Evolutionary conservation across 352 stramenopile species (phyloP).

Genomic region (Phytophthora nicotianae): DNA sequence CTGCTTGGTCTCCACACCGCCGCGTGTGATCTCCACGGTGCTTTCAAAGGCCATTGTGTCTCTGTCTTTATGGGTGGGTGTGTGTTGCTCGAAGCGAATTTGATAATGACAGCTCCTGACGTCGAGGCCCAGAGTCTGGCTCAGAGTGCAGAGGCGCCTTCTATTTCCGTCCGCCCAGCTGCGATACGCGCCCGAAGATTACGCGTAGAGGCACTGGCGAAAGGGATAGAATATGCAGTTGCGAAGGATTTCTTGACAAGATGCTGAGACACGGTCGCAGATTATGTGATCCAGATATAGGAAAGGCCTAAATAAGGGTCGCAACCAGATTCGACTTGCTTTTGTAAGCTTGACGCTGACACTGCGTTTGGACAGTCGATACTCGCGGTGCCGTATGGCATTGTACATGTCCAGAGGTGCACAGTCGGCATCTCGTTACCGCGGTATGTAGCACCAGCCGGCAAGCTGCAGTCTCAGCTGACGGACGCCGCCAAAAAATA

Average conservation of each 20-base stretch:
- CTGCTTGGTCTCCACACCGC: constrained; percentile 44
- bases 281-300: constrained; percentile 5
- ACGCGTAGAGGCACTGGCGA: constrained; percentile 4
- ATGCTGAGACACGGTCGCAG: constrained; percentile 19
- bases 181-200: constrained; percentile 22
- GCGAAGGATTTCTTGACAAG: constrained; percentile 6
- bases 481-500: constrained; percentile 11
- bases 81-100: constrained; percentile 38
- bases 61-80: not conserved
- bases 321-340: constrained; percentile 1
- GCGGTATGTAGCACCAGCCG: not conserved
- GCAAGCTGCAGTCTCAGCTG: not conserved
- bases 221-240: constrained; percentile 1
- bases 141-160: constrained; percentile 16
- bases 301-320: not conserved
- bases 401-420: not conserved
- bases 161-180: constrained; percentile 15
- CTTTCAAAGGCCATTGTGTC: constrained; percentile 54
- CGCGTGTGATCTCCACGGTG: constrained; percentile 55
- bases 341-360: not conserved
- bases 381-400: constrained; percentile 1
- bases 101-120: constrained; percentile 37
- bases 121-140: not conserved
- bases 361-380: constrained; percentile 21
- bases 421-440: constrained; percentile 3